These are phyloP conservation scores for Chloromonas sp. DNA, from an alignment of 163 green algal genomes.

Conservation along the genomic window DNA sequence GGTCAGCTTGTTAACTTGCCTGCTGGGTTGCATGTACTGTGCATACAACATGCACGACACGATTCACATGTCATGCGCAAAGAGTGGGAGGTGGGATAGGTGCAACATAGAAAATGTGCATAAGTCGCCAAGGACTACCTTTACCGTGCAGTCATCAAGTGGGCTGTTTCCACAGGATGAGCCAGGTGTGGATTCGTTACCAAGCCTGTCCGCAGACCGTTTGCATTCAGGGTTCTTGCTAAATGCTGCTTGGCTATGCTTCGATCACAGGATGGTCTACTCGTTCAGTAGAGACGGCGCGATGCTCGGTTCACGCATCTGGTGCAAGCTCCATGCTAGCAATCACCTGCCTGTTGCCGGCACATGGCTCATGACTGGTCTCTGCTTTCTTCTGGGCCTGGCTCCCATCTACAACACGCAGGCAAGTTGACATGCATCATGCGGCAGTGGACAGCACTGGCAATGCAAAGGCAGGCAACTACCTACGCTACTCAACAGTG, in stretches of 20 bases:
- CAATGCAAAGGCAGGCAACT: no score
- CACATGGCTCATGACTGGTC: not conserved
- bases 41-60: not conserved
- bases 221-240: no score
- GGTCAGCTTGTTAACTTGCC: not conserved
- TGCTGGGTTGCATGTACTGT: not conserved
- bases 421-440: not conserved
- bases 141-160: not conserved
- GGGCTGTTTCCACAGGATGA: not conserved
- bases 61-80: not conserved
- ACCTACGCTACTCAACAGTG: no score
- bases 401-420: not conserved
- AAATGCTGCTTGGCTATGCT: not conserved
- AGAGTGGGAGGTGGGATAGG: not conserved
- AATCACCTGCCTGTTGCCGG: constrained; percentile 26
- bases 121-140: not conserved
- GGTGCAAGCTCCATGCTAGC: constrained; percentile 14
- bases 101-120: not conserved
- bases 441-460: no score
- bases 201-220: not conserved
- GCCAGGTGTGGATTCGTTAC: not conserved
- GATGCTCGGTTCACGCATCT: constrained; percentile 29
- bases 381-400: not conserved
- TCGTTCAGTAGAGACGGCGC: constrained; percentile 41
- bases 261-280: constrained; percentile 27